phyloP scores from a whole-genome alignment of 768 basidiomycete genomes.

The Boletus patriciae region DNA sequence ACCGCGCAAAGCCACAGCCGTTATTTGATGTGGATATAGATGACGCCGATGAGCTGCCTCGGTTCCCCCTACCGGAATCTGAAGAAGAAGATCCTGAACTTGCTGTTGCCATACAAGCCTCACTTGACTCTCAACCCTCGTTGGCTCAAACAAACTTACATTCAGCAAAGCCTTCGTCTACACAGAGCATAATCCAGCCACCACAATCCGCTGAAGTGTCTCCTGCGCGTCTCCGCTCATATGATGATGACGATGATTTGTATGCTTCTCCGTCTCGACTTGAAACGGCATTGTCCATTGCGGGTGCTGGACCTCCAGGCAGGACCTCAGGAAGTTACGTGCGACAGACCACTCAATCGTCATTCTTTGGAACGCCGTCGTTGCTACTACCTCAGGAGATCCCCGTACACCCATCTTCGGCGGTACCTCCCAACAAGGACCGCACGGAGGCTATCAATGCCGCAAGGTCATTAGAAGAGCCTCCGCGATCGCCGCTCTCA shows the following conservation, averaged over 20 bases:
- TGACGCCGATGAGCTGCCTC: constrained; percentile 44
- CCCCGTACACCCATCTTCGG: background rate
- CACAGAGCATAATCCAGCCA: constrained; percentile 1
- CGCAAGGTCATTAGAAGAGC: constrained; percentile 6
- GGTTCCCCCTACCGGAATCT: constrained; percentile 22
- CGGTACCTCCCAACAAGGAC: background rate
- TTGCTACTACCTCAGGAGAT: constrained; percentile 27
- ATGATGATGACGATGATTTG: constrained; percentile 45
- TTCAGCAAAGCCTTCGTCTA: constrained; percentile 4
- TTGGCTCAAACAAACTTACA: background rate
- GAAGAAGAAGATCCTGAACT: constrained; percentile 57
- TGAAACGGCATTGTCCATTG: constrained; percentile 69
- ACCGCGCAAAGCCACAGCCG: constrained; percentile 40
- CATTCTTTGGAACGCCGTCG: constrained; percentile 41
- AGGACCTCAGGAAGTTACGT: constrained; percentile 11
- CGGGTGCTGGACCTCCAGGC: constrained; percentile 49
- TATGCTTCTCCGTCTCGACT: constrained; percentile 54
- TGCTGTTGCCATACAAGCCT: constrained; percentile 61
- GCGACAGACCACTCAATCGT: constrained; percentile 16
- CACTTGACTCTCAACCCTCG: constrained; percentile 41
- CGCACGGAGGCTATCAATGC: background rate
- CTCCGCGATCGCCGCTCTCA: constrained; percentile 4
- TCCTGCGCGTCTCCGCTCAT: background rate
- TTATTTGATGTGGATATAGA: constrained; percentile 55
- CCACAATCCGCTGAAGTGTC: constrained; percentile 2